phyloP scores from a whole-genome alignment of 192 early-diverging fungal genomes.

The Coemansia sp. region DNA sequence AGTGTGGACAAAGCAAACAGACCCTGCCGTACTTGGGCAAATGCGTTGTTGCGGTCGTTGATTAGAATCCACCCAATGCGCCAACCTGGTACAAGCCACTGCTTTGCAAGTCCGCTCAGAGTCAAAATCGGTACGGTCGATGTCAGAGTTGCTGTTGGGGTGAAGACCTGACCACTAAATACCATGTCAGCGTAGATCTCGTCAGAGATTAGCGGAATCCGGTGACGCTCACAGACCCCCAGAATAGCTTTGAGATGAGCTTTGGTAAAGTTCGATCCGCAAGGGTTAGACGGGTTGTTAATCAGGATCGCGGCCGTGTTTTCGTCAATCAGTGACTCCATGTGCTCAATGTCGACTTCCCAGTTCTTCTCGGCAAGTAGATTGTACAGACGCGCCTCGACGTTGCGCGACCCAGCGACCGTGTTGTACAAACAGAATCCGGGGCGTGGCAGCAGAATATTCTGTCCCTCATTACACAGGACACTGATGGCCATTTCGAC shows the following conservation, averaged over 20 bases:
- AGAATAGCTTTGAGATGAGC: slow-evolving; percentile 71
- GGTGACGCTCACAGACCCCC: slow-evolving; percentile 67
- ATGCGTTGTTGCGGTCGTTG: slow-evolving; percentile 59
- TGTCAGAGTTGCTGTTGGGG: slow-evolving; percentile 69
- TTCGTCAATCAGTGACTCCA: slow-evolving; percentile 77
- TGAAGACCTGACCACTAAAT: slow-evolving; percentile 62
- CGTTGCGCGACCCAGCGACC: slow-evolving; percentile 67
- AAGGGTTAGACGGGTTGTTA: slow-evolving; percentile 93
- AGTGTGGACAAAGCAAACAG: slow-evolving; percentile 71
- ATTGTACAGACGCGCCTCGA: slow-evolving; percentile 80
- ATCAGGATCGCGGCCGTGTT: slow-evolving; percentile 78
- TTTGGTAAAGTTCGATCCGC: slow-evolving; percentile 79
- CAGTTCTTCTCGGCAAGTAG: slow-evolving; percentile 75
- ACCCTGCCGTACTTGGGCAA: slow-evolving; percentile 63
- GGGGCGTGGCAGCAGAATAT: slow-evolving; percentile 81
- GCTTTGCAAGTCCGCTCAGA: slow-evolving; percentile 84
- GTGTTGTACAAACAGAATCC: slow-evolving; percentile 88
- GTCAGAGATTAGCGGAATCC: slow-evolving; percentile 81
- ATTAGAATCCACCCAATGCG: slow-evolving; percentile 85
- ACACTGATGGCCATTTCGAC: slow-evolving; percentile 70
- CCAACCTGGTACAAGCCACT: slow-evolving; percentile 91
- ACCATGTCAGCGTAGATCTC: slow-evolving; percentile 93
- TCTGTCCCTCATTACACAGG: slow-evolving; percentile 74
- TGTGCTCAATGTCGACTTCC: slow-evolving; percentile 78
- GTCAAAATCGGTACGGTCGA: slow-evolving; percentile 79